Conservation (phyloP, 768 basidiomycete genomes). For the Saitozyma sp. region DNA sequence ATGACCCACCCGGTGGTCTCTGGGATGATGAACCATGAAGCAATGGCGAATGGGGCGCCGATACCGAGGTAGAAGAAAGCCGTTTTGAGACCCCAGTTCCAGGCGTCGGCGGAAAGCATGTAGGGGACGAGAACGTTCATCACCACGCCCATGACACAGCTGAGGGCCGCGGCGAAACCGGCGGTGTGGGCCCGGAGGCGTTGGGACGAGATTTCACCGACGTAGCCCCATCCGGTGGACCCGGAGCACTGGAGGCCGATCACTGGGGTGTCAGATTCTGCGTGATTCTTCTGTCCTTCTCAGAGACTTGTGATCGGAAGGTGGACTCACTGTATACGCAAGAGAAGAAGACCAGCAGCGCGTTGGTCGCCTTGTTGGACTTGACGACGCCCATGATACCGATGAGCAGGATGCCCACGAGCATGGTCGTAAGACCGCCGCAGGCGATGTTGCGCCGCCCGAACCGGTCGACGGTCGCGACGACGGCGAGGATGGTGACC, state of each 20-base stretch:
- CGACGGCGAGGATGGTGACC: conserved; percentile 1
- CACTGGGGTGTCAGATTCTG: background rate
- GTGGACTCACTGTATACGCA: conserved; percentile 26
- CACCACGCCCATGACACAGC: conserved; percentile 23
- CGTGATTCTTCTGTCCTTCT: too few species aligned
- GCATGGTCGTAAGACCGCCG: conserved; percentile 11
- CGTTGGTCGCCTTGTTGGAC: conserved; percentile 10
- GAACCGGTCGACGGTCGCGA: conserved; percentile 3
- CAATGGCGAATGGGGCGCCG: conserved; percentile 7
- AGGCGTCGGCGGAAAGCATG: conserved; percentile 23
- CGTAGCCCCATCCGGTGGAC: conserved; percentile 26
- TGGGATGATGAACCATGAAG: conserved; percentile 30
- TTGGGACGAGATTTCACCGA: conserved; percentile 23
- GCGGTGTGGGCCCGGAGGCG: conserved; percentile 22
- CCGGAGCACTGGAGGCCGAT: conserved; percentile 7
- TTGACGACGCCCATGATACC: conserved; percentile 9
- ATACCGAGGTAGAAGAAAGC: conserved; percentile 31
- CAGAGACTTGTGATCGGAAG: too few species aligned
- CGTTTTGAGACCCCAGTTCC: conserved; percentile 29
- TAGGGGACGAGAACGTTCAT: conserved; percentile 21
- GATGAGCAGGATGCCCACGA: conserved; percentile 4
- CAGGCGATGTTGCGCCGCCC: conserved; percentile 15
- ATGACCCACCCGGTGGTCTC: conserved; percentile 21
- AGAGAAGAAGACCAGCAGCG: conserved; percentile 23
- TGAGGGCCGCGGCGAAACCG: conserved; percentile 25